Conservation (phyloP, 768 basidiomycete genomes). For the Agaricus sinodeliciosus region DNA sequence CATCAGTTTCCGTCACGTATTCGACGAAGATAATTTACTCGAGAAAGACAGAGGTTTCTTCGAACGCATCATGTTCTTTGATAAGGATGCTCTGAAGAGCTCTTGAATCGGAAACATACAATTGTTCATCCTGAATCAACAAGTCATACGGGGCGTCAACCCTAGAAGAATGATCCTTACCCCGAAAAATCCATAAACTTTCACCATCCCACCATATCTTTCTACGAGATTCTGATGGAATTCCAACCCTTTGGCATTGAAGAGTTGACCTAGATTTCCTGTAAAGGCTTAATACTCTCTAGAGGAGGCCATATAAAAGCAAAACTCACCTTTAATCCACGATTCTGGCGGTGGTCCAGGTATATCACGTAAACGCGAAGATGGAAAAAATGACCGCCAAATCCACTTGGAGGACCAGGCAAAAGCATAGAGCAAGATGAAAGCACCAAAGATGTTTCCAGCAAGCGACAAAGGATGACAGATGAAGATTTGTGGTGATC, state of each 20-base stretch:
- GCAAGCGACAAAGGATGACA: neutral
- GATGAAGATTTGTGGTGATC: neutral
- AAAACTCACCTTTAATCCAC: constrained; percentile 25
- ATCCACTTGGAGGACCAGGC: neutral
- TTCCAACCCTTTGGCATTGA: constrained; percentile 34
- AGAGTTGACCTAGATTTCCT: constrained; percentile 37
- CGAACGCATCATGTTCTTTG: constrained; percentile 43
- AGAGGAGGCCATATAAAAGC: neutral
- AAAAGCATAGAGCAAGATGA: neutral
- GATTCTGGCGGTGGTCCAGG: constrained; percentile 28
- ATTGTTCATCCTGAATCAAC: constrained; percentile 33
- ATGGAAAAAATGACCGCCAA: neutral
- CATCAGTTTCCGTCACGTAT: neutral
- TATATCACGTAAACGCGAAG: constrained; percentile 17
- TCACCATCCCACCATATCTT: constrained; percentile 36
- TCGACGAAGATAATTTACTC: constrained; percentile 26
- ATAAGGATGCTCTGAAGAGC: constrained; percentile 41
- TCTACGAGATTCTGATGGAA: constrained; percentile 33
- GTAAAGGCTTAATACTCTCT: constrained; percentile 8
- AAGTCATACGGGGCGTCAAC: neutral
- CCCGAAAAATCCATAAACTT: constrained; percentile 41
- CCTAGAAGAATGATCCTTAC: constrained; percentile 18
- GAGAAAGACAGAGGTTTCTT: constrained; percentile 37
- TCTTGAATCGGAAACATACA: constrained; percentile 43
- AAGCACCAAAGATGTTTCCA: neutral